These are phyloP conservation scores for Thielaviopsis cerberus DNA, from an alignment of 2,329 filamentous ascomycete genomes.

Conservation along the genomic window DNA sequence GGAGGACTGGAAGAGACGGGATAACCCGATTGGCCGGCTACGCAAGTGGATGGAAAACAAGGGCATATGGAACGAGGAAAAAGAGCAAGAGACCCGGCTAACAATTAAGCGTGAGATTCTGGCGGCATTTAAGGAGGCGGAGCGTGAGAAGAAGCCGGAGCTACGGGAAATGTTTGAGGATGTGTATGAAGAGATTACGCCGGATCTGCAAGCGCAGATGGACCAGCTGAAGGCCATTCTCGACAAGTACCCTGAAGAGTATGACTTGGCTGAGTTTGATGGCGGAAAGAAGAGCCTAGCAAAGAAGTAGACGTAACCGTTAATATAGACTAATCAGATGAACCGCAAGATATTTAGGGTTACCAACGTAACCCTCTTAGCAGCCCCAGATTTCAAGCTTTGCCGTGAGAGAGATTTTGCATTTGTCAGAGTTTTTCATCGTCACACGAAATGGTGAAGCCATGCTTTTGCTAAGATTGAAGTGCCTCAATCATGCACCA, in stretches of 20 bases:
- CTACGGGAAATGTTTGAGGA: constrained; percentile 63
- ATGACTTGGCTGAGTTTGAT: constrained; percentile 62
- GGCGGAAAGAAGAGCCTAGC: constrained; percentile 37
- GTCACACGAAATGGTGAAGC: neutral
- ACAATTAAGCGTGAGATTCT: constrained; percentile 55
- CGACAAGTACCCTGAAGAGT: constrained; percentile 77
- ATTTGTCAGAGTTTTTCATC: neutral
- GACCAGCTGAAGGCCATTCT: constrained; percentile 54
- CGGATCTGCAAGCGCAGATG: constrained; percentile 57
- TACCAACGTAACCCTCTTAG: neutral
- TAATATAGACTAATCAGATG: neutral
- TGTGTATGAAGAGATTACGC: constrained; percentile 73
- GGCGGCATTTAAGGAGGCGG: constrained; percentile 66
- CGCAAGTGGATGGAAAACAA: constrained; percentile 80
- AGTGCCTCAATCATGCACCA: neutral
- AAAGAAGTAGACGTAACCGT: neutral
- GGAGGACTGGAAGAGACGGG: constrained; percentile 81
- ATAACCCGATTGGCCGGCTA: constrained; percentile 71
- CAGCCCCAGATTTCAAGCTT: too few species aligned
- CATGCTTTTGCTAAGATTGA: neutral
- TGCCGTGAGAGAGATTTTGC: neutral
- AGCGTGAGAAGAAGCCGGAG: constrained; percentile 61
- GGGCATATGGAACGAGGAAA: constrained; percentile 66
- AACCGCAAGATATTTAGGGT: constrained; percentile 2
- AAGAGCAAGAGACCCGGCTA: constrained; percentile 55